Percentiles rank a stretch among this genome's conserved stretches.
Conservation (phyloP, 2,329 filamentous ascomycete species). For the Fusarium palustre region DNA sequence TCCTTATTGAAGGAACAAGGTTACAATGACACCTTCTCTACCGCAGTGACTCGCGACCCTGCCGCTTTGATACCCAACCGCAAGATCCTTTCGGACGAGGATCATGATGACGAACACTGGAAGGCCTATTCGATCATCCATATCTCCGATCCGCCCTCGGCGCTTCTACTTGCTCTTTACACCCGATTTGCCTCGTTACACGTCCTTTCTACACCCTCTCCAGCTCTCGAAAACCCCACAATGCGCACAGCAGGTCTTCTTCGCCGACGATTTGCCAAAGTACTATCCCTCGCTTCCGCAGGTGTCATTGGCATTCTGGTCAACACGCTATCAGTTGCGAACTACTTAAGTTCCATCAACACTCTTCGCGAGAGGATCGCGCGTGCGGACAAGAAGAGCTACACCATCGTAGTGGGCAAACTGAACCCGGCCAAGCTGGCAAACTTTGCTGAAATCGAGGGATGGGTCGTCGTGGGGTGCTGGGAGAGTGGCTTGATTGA, state of each 20-base stretch:
- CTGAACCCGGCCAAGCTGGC: constrained; percentile 95
- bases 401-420: constrained; percentile 96
- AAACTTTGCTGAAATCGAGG: constrained; percentile 94
- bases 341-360: constrained; percentile 85
- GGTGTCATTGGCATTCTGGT: constrained; percentile 93
- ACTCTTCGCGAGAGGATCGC: constrained; percentile 79
- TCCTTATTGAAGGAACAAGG: constrained; percentile 67
- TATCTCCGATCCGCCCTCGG: constrained; percentile 81
- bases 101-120: constrained; percentile 59
- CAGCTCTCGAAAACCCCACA: constrained; percentile 59
- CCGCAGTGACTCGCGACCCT: constrained; percentile 81
- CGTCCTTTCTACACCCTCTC: constrained; percentile 77
- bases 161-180: constrained; percentile 87
- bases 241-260: constrained; percentile 68
- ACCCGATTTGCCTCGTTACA: constrained; percentile 83
- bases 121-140: constrained; percentile 83
- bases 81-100: constrained; percentile 65
- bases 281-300: constrained; percentile 82
- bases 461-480: constrained; percentile 97
- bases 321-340: constrained; percentile 92
- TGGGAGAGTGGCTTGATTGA: constrained; percentile 97
- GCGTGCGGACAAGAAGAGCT: constrained; percentile 89
- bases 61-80: constrained; percentile 87
- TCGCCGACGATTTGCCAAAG: constrained; percentile 86
- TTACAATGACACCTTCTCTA: constrained; percentile 77